phyloP scores from a whole-genome alignment of 805 yeast genomes.

The Pichia thaimueangensis region DNA sequence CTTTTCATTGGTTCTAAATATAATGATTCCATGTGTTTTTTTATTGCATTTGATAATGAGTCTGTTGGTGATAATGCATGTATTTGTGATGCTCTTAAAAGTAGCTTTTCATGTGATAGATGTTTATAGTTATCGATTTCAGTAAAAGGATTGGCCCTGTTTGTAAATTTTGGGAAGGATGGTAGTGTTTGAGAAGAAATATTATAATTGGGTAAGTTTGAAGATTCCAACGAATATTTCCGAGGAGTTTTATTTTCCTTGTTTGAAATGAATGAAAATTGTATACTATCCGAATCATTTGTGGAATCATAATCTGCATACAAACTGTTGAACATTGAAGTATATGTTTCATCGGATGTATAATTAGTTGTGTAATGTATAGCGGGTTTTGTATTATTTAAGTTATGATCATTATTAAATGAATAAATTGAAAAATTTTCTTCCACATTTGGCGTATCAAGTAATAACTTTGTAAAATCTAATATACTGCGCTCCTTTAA shows the following conservation, averaged over 20 bases:
- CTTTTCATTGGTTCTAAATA: background rate
- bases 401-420: background rate
- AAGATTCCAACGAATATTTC: background rate
- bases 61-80: conserved; percentile 1
- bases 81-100: conserved; percentile 1
- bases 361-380: background rate
- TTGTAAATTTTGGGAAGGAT: background rate
- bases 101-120: background rate
- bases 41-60: background rate
- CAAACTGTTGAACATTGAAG: conserved; percentile 1
- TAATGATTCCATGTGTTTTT: background rate
- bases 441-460: no score
- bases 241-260: conserved; percentile 5
- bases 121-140: background rate
- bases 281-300: background rate
- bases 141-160: conserved; percentile 2
- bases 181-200: conserved; percentile 2
- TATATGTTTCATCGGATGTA: conserved; percentile 1
- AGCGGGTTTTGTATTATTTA: background rate
- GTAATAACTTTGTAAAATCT: no score
- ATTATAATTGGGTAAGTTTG: conserved; percentile 6
- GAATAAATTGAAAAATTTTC: no score
- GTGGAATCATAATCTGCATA: background rate
- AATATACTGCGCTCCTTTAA: no score
- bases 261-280: conserved; percentile 4